Conservation (phyloP, 352 stramenopile genomes). For the Phytophthora boehmeriae region DNA sequence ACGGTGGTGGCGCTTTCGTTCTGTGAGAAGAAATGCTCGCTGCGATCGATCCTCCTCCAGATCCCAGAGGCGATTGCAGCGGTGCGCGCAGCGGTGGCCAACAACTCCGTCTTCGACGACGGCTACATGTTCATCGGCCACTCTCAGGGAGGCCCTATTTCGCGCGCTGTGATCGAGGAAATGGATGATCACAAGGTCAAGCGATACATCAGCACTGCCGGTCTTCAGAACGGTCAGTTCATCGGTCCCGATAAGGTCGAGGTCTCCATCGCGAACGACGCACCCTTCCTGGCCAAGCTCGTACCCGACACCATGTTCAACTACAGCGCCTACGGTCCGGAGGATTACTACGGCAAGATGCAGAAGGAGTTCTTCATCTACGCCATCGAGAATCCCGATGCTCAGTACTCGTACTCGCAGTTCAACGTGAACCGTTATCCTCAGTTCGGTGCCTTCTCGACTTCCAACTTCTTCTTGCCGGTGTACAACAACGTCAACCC, state of each 20-base stretch:
- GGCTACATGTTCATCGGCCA: conserved; percentile 57
- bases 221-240: conserved; percentile 54
- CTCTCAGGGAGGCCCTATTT: conserved; percentile 42
- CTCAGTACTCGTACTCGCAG: conserved; percentile 36
- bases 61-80: conserved; percentile 39
- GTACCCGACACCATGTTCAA: conserved; percentile 36
- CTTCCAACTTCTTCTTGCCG: conserved; percentile 27
- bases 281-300: background rate
- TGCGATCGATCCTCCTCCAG: conserved; percentile 31
- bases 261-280: conserved; percentile 17
- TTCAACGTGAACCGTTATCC: conserved; percentile 38
- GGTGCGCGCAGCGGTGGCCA: conserved; percentile 31
- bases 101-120: conserved; percentile 32
- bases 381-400: conserved; percentile 28
- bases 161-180: conserved; percentile 47
- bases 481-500: conserved; percentile 36
- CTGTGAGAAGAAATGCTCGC: conserved; percentile 34
- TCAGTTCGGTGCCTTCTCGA: conserved; percentile 18
- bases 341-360: conserved; percentile 35
- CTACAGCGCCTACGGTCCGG: conserved; percentile 21
- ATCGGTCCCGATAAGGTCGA: conserved; percentile 42
- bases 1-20: conserved; percentile 40
- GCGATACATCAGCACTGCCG: conserved; percentile 45
- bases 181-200: conserved; percentile 59
- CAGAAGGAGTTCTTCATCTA: conserved; percentile 47